Base-by-base conservation (phyloP, 345 rosid species). In the Brassica nigra region DNA sequence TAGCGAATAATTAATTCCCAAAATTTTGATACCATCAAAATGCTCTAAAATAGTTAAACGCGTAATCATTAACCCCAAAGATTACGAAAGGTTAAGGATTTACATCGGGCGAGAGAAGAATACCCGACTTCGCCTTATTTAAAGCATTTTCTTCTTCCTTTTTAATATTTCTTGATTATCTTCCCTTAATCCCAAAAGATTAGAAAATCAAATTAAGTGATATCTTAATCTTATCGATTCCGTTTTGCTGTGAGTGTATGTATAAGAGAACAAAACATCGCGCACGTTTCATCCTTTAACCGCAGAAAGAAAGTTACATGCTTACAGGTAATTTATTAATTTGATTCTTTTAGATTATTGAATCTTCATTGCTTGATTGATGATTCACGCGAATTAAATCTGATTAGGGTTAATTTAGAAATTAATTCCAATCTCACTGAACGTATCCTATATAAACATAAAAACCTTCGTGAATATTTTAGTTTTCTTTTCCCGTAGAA, bases 231-330 rank as follows among this genome's bases (percentile, higher is more conserved):
- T 27, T 28, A 64, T 80, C 15, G 62, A 70, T 75, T 70, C 76
- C 27, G 63, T 69, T 76, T 76, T 73, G 75, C 68, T 37, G 70
- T 15, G 68, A 8, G 77, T 73, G 78, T 78, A 66, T 74, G 15
- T 80, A 70, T 70, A 70, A 70, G 68, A 76, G 57, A 80, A 80
- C 76, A 76, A 80, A 71, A 76, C 8, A 65, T 71, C 66, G 73
- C 44, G 74, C 76, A 81, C 76, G 77, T 77, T 76, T 75, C 83
- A 44, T 80, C 62, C 65, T 71, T 66, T 8, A 39, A 39, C 34
- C 47, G 4, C 73, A 29, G 1, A 59, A 58, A 76, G 62, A 65
- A 42, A 57, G 62, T 54, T 76, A 52, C 57, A 52, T 79, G 68
- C 52, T 2, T 54, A n/a, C 74, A 81, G 84, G 84, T 76, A 75